phyloP scores from a whole-genome alignment of 768 basidiomycete genomes.

The Panaeolus papilionaceus region DNA sequence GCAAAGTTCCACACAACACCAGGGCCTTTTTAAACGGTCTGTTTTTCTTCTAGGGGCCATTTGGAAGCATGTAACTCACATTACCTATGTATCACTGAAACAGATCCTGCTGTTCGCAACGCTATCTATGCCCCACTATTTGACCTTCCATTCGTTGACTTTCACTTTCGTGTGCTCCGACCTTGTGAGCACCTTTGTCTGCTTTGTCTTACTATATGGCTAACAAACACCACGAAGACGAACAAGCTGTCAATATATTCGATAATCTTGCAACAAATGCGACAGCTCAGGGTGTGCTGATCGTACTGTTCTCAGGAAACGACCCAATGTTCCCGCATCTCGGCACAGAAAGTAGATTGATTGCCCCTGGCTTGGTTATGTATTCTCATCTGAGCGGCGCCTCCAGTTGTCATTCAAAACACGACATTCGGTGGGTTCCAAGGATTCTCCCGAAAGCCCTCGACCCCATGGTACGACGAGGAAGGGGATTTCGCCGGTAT shows the following conservation, averaged over 20 bases:
- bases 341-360: slow-evolving; percentile 61
- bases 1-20: slow-evolving; percentile 48
- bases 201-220: not conserved
- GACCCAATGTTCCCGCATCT: slow-evolving; percentile 69
- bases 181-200: not conserved
- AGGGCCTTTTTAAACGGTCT: slow-evolving; percentile 68
- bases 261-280: slow-evolving; percentile 72
- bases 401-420: slow-evolving; percentile 72
- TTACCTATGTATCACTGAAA: not conserved
- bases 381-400: slow-evolving; percentile 20
- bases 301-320: slow-evolving; percentile 73
- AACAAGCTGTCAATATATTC: slow-evolving; percentile 65
- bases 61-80: not conserved
- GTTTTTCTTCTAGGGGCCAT: slow-evolving; percentile 16
- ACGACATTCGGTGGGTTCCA: slow-evolving; percentile 81
- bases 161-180: slow-evolving; percentile 29
- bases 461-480: slow-evolving; percentile 72
- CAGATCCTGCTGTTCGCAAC: slow-evolving; percentile 59
- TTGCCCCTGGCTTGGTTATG: not conserved
- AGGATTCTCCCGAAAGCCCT: slow-evolving; percentile 73
- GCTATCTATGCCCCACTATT: slow-evolving; percentile 71
- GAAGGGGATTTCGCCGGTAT: slow-evolving; percentile 66
- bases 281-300: slow-evolving; percentile 51
- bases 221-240: slow-evolving; percentile 21
- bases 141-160: slow-evolving; percentile 38